Evolutionary conservation across 352 stramenopile species (phyloP).

Genomic region (Phytopythium delawarense): DNA sequence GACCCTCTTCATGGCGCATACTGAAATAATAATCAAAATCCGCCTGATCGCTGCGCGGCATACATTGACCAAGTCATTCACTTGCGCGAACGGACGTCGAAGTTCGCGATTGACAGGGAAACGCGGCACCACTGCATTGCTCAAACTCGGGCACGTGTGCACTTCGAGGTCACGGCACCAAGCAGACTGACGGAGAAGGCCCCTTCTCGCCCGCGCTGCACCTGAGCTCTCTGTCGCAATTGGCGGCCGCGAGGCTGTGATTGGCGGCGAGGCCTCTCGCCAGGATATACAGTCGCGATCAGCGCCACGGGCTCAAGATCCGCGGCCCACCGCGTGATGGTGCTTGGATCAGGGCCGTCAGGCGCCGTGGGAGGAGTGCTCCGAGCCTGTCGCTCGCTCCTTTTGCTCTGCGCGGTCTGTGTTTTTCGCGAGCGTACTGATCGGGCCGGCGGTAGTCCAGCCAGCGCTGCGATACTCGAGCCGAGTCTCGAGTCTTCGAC

Average conservation of each 20-base stretch:
- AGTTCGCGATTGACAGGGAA: constrained; percentile 1
- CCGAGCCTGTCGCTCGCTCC: constrained; percentile 3
- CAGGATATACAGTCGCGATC: constrained; percentile 1
- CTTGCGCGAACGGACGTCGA: background rate
- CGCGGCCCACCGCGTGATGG: background rate
- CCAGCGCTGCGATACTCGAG: background rate
- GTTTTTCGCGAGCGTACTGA: background rate
- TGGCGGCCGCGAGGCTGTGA: background rate
- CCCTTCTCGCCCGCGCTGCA: background rate
- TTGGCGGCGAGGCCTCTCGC: background rate
- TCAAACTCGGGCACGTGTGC: constrained; percentile 1
- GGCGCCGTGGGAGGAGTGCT: background rate
- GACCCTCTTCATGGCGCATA: constrained; percentile 3
- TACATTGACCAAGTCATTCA: constrained; percentile 2
- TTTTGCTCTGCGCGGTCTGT: constrained; percentile 1
- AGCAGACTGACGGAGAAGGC: background rate
- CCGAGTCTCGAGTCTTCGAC: too few species aligned
- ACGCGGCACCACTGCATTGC: constrained; percentile 2
- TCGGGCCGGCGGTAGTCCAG: background rate
- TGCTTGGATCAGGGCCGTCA: background rate
- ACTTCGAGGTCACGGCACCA: background rate
- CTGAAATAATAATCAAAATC: constrained; percentile 5
- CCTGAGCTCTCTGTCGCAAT: background rate
- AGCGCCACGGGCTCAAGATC: background rate
- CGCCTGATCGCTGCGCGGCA: background rate